Evolutionary conservation across 2,329 filamentous ascomycete genomes (phyloP), one percentile per base, ranked within the genome.

Genomic region (Calonectria pteridis): DNA sequence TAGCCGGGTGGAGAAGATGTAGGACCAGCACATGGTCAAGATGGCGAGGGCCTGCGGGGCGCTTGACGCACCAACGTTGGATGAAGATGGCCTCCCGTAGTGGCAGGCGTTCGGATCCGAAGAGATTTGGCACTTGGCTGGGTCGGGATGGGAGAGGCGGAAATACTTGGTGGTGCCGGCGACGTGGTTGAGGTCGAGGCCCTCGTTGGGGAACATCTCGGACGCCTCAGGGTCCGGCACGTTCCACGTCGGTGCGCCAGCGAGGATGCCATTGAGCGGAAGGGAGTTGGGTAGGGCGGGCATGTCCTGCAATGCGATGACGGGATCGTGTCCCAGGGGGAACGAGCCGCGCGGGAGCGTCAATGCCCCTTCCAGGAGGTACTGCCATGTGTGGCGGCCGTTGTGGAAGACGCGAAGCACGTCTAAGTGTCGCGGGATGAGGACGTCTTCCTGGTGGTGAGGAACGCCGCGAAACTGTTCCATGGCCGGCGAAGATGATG

Each of bases 1-100:
- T 55, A 81, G 76, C 40, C 77, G 77, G 37, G 78, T 79, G 75
- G 79, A 81, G 78, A 81, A 76, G 51, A 81, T 75, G 65, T 81
- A 81, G 69, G 79, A 81, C 79, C 79, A 81, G 63, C 78, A 79
- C 72, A 81, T 72, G 73, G 78, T 77, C 67, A 81, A 58, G 66
- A 80, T 76, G 67, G 79, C 78, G 35, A 80, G 79, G 40, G 74
- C 78, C 65, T 78, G 75, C 63, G 79, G 79, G 53, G 79, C 73
- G 31, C 62, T 74, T 7, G 78, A 72, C 26, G 76, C 69, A 62
- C 73, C 76, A 20, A 70, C 62, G 66, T 65, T 77, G 73, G 63
- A 26, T 69, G 74, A 35, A 37, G 67, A 53, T 31, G 66, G 53
- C 31, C 71, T 77, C 14, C 78, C 78, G 74, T 80, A 79, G 69